phyloP scores from a whole-genome alignment of 305 asterid genomes.

The Fraxinus dipetala region DNA sequence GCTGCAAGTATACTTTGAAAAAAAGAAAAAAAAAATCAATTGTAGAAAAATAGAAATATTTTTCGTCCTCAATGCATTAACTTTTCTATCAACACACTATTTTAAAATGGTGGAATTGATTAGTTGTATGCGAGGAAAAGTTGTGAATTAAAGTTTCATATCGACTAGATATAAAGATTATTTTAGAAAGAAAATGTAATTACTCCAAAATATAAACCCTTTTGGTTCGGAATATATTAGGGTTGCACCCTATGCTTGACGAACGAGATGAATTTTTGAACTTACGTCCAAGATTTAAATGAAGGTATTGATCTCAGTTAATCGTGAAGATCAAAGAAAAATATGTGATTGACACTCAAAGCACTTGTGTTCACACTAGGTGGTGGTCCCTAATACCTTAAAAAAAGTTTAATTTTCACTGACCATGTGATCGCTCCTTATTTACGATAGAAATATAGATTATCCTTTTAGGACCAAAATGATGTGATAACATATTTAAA shows the following conservation, averaged over 20 bases:
- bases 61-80: neutral
- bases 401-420: neutral
- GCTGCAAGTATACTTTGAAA: neutral
- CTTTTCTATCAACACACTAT: neutral
- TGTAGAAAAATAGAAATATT: neutral
- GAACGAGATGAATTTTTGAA: neutral
- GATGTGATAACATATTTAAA: too few species aligned
- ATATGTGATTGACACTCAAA: neutral
- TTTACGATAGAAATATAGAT: neutral
- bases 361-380: neutral
- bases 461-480: too few species aligned
- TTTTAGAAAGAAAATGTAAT: too few species aligned
- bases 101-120: neutral
- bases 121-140: neutral
- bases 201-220: neutral
- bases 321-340: neutral
- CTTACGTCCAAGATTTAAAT: neutral
- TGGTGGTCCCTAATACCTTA: neutral
- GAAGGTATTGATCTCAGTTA: neutral
- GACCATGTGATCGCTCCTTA: neutral
- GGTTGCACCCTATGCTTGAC: neutral
- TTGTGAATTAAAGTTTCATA: neutral
- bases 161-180: neutral
- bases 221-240: neutral
- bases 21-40: neutral